Base-by-base conservation (phyloP, 1,284 basidiomycete species). In the Phylloporus gajari region DNA sequence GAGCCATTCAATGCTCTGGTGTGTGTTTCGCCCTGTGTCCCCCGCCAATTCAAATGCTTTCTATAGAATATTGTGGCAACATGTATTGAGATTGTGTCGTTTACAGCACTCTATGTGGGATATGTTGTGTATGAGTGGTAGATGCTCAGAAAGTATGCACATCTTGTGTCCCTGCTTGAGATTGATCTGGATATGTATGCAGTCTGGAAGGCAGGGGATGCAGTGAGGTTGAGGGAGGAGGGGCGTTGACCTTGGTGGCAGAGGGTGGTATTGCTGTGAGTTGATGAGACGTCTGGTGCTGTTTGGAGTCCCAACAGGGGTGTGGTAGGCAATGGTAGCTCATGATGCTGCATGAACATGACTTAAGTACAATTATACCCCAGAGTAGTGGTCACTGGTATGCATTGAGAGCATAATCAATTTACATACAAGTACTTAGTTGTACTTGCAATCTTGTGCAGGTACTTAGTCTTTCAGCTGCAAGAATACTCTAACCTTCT, bases 151-250 rank as follows among this genome's bases (percentile, higher is more conserved):
- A 69, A 66, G 42, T 70, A 72, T 38, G 58, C 53, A 46, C 80
- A 83, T 70, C 69, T 86, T 56, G 78, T 86, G 13, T 84, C 83
- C 11, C 73, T 86, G 19, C 23, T 70, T 23, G 77, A 83, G 40
- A 85, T 85, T 44, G 88, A 90, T 77, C 80, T 89, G 42, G 84
- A 84, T 30, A 88, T 85, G 9, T 85, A 88, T 72, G 88, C 87
- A 0, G 86, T 85, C 56, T 89, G 88, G 88, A 78, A 78, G 17
- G 79, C 79, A 0, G 87, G 86, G 17, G 85, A 85, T 30, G 86
- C 84, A 7, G 77, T 68, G 42, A 75, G 73, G 6, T 58, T 85
- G 21, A 79, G 83, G 46, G 82, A 82, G 72, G 77, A 78, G 56
- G 86, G 3, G 1, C 44, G 63, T 1, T 19, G 2, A 53, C 35